Evolutionary conservation across 23 red algal genomes (phyloP), one percentile per base, ranked within the genome.

Genomic region (Gracilaria caudata): DNA sequence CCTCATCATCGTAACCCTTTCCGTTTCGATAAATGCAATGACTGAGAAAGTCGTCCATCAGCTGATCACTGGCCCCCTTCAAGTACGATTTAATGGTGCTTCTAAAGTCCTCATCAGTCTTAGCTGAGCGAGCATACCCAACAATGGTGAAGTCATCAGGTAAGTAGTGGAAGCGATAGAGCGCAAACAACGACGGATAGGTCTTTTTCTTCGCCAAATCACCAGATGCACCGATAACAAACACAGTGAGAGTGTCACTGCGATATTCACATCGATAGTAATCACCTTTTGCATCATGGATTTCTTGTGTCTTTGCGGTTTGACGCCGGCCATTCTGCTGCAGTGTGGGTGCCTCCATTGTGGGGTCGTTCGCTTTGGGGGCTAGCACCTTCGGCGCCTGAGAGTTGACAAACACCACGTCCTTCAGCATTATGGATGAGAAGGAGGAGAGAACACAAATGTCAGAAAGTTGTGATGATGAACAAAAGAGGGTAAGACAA

Each of bases 181-280:
- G 70, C 11, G 93, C 84, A 81, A 94, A 94, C 47, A 99, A 55
- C 2, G 97, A 84, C 0, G 97, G 97, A 28, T 91, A 91, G 9
- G 97, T 99, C 66, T 96, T 95, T 78, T 98, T 98, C 81, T 94
- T 94, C 14, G 97, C 97, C 78, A 99, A 75, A 57, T 99, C 97
- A 7, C 97, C 97, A 39, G 93, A 96, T 5, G 97, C 97, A 51
- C 97, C 97, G 51, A 95, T 78, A 16, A 99, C 97, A 70, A 99
- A 80, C 61, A 99, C 88, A 68, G 81, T 94, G 36, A 99, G 92
- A 38, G 83, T 44, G 47, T 99, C 93, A 73, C 59, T 71, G 51
- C 64, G 90, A 45, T 86, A 93, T 24, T 86, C 78, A 51, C 87
- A 91, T 37, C 41, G 37, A 54, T 82, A 91, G 79, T 77, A 91